Percentiles rank a stretch among this genome's conserved stretches.
Evolutionary conservation across 495 filamentous ascomycete genomes (phyloP).

Genomic region (Xylaria venustula): DNA sequence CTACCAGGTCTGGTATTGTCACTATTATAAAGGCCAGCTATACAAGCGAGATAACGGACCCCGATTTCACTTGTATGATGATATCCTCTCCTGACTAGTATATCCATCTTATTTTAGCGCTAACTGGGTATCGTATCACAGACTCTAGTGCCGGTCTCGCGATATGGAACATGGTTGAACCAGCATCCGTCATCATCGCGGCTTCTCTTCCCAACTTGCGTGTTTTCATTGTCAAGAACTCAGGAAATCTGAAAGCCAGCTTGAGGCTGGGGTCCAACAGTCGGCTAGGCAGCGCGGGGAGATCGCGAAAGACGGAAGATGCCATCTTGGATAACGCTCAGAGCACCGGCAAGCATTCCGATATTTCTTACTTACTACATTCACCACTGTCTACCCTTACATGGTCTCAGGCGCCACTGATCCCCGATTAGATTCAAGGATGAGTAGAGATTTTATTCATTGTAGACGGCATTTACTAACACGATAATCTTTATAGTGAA

Average conservation of each 20-base stretch:
- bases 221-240: background rate
- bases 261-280: background rate
- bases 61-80: constrained; percentile 6
- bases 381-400: background rate
- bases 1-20: constrained; percentile 3
- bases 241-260: background rate
- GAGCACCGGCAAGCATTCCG: background rate
- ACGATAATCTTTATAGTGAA: background rate
- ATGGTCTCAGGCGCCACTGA: background rate
- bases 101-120: too few species aligned
- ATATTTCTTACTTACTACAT: too few species aligned
- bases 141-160: constrained; percentile 4
- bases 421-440: background rate
- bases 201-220: constrained; percentile 8
- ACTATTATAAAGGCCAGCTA: constrained; percentile 3
- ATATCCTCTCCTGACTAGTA: too few species aligned
- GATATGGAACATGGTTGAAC: constrained; percentile 8
- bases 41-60: background rate
- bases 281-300: background rate
- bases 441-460: background rate
- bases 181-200: constrained; percentile 7
- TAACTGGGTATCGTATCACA: background rate
- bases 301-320: background rate
- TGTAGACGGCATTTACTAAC: background rate
- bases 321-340: background rate